Evolutionary conservation across 1,284 basidiomycete genomes (phyloP), one percentile per base, ranked within the genome.

Genomic region (Amylostereum chailletii): DNA sequence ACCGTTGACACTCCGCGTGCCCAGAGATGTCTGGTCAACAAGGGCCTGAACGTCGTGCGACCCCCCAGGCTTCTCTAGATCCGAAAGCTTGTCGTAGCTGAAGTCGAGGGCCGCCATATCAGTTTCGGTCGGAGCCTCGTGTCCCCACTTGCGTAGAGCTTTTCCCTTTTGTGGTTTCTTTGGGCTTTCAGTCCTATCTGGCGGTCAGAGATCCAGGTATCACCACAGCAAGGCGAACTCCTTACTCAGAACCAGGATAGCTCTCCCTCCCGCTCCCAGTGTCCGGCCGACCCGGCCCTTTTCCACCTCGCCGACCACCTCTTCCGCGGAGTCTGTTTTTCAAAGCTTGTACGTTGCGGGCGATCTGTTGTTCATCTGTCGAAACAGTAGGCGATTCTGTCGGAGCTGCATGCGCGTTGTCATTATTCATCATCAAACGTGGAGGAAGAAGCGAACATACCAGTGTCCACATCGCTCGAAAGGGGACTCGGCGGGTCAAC

Each of bases 31-130:
- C 58, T 81, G 69, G 60, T 94, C 89, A 3, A 94, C 81, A 27
- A 93, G 73, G 30, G 75, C 71, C 45, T 76, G 71, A 37, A 86
- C 58, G 59, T 85, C 80, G 42, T 73, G 69, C 9, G 73, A 68
- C 29, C 68, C 63, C 6, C 70, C 58, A 11, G 69, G 67, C 36
- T 55, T 58, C 48, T 64, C 56, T 53, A 51, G 58, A 43, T 50
- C 63, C 57, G 50, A 63, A 58, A 67, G 61, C 49, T 78, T 76
- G 59, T 86, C 76, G 34, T 66, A 53, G 66, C 87, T 79, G 69
- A 89, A 98, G 65, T 99, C 94, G 42, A 98, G 76, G 36, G 85
- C 82, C 0, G 85, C 88, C 83, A 96, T 94, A 56, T 96, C 93
- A 26, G 77, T 74, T 55, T 91, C 86, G 2, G 80, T 84, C 5